phyloP scores from a whole-genome alignment of 2,329 filamentous ascomycete genomes.

The Cryphonectria naterciae region DNA sequence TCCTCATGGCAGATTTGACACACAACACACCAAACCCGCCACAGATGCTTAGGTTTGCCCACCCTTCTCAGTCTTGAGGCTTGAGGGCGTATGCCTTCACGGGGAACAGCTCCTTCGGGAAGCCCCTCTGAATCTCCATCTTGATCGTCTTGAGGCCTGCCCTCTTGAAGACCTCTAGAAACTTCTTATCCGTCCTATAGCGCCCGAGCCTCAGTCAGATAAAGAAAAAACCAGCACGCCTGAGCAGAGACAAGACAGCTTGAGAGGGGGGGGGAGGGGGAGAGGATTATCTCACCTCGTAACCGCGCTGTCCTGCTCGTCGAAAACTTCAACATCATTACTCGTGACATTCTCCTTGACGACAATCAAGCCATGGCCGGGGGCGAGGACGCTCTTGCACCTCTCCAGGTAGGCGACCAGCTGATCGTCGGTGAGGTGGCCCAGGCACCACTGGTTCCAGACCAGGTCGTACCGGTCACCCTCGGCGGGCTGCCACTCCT shows the following conservation, averaged over 20 bases:
- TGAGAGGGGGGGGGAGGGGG: not conserved
- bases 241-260: not conserved
- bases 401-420: slow-evolving; percentile 68
- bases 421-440: slow-evolving; percentile 77
- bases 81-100: slow-evolving; percentile 79
- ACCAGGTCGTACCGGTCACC: slow-evolving; percentile 72
- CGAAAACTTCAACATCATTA: slow-evolving; percentile 68
- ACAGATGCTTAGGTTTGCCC: not conserved
- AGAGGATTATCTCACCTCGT: slow-evolving; percentile 57
- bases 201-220: slow-evolving; percentile 17
- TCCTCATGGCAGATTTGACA: not conserved
- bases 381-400: slow-evolving; percentile 52
- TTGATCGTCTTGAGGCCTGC: slow-evolving; percentile 71
- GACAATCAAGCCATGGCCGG: slow-evolving; percentile 60
- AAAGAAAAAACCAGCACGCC: not conserved
- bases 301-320: slow-evolving; percentile 75
- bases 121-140: slow-evolving; percentile 73
- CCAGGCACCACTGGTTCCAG: slow-evolving; percentile 90
- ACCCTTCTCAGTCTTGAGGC: slow-evolving; percentile 39
- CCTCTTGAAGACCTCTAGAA: slow-evolving; percentile 68
- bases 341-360: slow-evolving; percentile 79
- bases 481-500: slow-evolving; percentile 64
- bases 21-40: not conserved
- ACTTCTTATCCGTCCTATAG: slow-evolving; percentile 71
- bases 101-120: slow-evolving; percentile 70